phyloP scores from a whole-genome alignment of 768 basidiomycete species.

The Calocera viscosa region DNA sequence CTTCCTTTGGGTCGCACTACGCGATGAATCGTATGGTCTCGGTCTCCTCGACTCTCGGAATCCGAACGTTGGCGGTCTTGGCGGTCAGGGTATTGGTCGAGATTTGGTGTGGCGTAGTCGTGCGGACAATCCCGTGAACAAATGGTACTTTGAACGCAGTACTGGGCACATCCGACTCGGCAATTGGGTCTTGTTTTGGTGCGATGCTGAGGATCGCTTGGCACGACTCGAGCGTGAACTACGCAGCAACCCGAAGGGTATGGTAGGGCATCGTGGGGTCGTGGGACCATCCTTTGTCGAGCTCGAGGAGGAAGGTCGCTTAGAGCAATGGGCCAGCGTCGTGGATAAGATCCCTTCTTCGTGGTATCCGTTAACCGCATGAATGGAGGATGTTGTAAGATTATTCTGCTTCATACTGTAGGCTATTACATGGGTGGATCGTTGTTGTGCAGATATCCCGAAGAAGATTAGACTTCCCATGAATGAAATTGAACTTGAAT shows the following conservation, averaged over 20 bases:
- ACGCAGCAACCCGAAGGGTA: slow-evolving; percentile 40
- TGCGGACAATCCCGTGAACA: slow-evolving; percentile 89
- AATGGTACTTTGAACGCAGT: slow-evolving; percentile 97
- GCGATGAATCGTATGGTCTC: slow-evolving; percentile 95
- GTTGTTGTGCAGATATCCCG: not conserved
- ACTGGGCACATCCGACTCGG: slow-evolving; percentile 71
- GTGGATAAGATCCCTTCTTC: slow-evolving; percentile 62
- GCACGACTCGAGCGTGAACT: slow-evolving; percentile 34
- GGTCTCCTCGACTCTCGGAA: slow-evolving; percentile 90
- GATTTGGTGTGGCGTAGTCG: slow-evolving; percentile 95
- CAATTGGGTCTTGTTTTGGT: slow-evolving; percentile 94
- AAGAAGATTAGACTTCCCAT: not conserved
- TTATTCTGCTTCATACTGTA: not conserved
- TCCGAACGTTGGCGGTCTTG: slow-evolving; percentile 77
- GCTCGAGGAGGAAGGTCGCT: slow-evolving; percentile 60
- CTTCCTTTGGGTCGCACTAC: slow-evolving; percentile 96
- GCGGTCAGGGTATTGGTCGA: slow-evolving; percentile 76
- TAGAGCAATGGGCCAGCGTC: slow-evolving; percentile 54
- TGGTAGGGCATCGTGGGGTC: slow-evolving; percentile 29
- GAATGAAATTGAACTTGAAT: not conserved
- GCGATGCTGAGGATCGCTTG: slow-evolving; percentile 83
- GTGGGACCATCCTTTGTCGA: slow-evolving; percentile 58
- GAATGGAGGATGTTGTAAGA: not conserved
- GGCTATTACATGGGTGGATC: not conserved
- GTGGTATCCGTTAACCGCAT: slow-evolving; percentile 36